Percentiles rank a stretch among this genome's conserved stretches.
phyloP scores from a whole-genome alignment of 176 grass and related monocot genomes.

The Microstegium vimineum region DNA sequence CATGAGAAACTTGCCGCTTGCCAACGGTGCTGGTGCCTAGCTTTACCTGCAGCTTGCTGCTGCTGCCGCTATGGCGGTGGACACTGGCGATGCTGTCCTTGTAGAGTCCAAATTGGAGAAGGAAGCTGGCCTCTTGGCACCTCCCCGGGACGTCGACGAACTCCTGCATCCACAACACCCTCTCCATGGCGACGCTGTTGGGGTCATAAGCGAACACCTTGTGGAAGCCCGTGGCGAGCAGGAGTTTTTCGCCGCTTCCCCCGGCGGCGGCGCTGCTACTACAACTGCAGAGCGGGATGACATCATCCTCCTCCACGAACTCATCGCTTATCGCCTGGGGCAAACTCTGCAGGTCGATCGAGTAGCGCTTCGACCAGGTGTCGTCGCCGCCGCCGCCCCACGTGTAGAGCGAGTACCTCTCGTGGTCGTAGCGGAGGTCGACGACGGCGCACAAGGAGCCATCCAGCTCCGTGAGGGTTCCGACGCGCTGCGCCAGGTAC shows the following conservation, averaged over 20 bases:
- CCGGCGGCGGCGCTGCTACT: too few species aligned
- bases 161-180: neutral
- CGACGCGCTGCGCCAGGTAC: neutral
- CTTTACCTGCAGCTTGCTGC: neutral
- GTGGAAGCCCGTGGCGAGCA: slow-evolving; percentile 21
- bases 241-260: neutral
- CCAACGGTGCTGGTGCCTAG: neutral
- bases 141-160: neutral
- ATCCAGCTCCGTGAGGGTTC: slow-evolving; percentile 2
- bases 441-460: slow-evolving; percentile 1
- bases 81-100: neutral
- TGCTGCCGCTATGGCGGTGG: neutral
- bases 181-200: neutral
- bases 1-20: neutral
- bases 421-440: neutral
- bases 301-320: neutral
- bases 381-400: neutral
- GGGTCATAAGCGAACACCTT: neutral
- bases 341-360: neutral
- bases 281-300: slow-evolving; percentile 12
- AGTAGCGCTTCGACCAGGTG: slow-evolving; percentile 3
- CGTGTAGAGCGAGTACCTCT: neutral
- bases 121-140: neutral
- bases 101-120: neutral
- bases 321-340: neutral